These are phyloP conservation scores for Tuber aestivum DNA, from an alignment of 495 filamentous ascomycete genomes.

Conservation along the genomic window DNA sequence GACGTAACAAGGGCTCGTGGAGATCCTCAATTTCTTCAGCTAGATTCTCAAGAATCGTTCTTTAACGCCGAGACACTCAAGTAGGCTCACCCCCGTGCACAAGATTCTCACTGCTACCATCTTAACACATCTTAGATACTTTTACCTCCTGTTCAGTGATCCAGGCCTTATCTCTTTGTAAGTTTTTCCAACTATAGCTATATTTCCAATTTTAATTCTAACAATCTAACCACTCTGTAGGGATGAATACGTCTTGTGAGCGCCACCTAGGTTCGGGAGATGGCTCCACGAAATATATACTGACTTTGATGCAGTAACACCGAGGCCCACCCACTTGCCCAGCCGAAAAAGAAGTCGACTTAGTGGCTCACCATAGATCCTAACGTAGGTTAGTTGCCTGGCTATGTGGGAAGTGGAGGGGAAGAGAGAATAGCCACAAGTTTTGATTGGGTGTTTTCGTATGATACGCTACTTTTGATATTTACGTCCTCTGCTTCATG, in stretches of 20 bases:
- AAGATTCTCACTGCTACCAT: slow-evolving; percentile 39
- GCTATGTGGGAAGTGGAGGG: slow-evolving; percentile 9
- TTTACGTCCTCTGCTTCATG: slow-evolving; percentile 2
- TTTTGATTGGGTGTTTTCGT: slow-evolving; percentile 6
- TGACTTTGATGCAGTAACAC: slow-evolving; percentile 55
- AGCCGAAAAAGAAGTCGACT: slow-evolving; percentile 43
- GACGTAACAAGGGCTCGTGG: slow-evolving; percentile 21
- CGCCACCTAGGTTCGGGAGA: slow-evolving; percentile 31
- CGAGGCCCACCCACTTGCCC: slow-evolving; percentile 67
- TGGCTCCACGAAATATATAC: not conserved
- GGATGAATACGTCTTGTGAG: slow-evolving; percentile 60
- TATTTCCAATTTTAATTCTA: not conserved
- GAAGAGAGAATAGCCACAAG: not conserved
- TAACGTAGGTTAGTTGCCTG: not conserved
- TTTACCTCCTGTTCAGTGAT: slow-evolving; percentile 78
- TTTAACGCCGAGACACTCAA: slow-evolving; percentile 52
- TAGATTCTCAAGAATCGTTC: slow-evolving; percentile 47
- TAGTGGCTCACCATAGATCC: not conserved
- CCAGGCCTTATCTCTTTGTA: slow-evolving; percentile 59
- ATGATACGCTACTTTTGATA: not conserved
- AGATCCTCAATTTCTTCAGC: slow-evolving; percentile 25
- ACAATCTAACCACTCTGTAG: not conserved
- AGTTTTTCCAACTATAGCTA: not conserved
- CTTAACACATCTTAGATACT: slow-evolving; percentile 88
- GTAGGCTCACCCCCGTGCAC: slow-evolving; percentile 32